Conservation (phyloP, 1,139 yeast species). For the Petasospora fabianii region DNA sequence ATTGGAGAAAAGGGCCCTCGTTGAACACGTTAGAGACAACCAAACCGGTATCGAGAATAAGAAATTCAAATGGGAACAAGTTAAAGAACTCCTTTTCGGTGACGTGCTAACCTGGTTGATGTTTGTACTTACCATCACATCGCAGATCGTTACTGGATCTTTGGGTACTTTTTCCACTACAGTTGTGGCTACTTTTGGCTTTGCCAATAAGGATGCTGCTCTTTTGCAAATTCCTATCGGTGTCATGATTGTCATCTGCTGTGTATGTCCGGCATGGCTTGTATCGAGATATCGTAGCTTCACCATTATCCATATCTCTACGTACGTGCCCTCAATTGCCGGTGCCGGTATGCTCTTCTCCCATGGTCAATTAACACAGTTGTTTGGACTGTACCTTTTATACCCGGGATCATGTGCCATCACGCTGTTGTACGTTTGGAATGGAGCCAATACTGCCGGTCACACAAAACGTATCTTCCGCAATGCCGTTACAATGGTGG, state of each 20-base stretch:
- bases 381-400: slow-evolving; percentile 39
- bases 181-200: slow-evolving; percentile 36
- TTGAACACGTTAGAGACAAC: slow-evolving; percentile 39
- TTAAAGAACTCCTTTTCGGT: slow-evolving; percentile 40
- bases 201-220: slow-evolving; percentile 39
- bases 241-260: slow-evolving; percentile 37
- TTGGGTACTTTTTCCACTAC: slow-evolving; percentile 33
- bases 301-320: slow-evolving; percentile 30
- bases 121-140: slow-evolving; percentile 32
- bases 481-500: slow-evolving; percentile 57
- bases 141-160: slow-evolving; percentile 36
- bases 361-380: slow-evolving; percentile 35
- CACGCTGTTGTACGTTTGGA: slow-evolving; percentile 33
- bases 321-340: slow-evolving; percentile 40
- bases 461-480: slow-evolving; percentile 63
- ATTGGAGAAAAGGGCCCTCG: slow-evolving; percentile 40
- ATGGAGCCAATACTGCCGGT: slow-evolving; percentile 57
- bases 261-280: slow-evolving; percentile 32
- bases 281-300: slow-evolving; percentile 18
- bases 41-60: slow-evolving; percentile 46
- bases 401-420: slow-evolving; percentile 38
- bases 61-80: slow-evolving; percentile 39
- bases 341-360: slow-evolving; percentile 41
- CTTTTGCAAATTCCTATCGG: slow-evolving; percentile 49
- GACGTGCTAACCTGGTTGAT: slow-evolving; percentile 46